Conservation (phyloP, 306 rosid species). For the Acacia confusa region DNA sequence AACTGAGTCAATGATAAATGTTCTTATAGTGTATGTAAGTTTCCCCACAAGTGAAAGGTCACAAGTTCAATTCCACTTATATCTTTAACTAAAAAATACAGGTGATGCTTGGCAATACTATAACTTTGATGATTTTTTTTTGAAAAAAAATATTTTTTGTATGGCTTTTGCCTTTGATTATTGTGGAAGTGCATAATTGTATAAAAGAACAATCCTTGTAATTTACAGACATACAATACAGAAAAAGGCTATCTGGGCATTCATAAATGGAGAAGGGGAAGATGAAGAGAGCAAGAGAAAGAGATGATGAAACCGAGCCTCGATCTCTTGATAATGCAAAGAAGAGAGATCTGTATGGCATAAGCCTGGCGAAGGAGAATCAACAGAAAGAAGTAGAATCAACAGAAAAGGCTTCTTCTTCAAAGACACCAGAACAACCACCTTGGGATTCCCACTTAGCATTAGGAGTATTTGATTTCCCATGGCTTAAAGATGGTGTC, state of each 20-base stretch:
- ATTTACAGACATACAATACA: conserved; percentile 26
- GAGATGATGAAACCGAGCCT: conserved; percentile 33
- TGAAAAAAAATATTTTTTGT: not conserved
- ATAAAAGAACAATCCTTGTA: not conserved
- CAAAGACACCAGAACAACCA: not conserved
- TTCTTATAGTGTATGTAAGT: no score
- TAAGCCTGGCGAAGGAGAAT: conserved; percentile 22
- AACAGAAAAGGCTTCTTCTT: conserved; percentile 20
- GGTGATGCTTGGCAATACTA: conserved; percentile 11
- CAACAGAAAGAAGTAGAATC: conserved; percentile 24
- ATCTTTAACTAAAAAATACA: no score
- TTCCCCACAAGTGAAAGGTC: no score
- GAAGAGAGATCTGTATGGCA: conserved; percentile 41
- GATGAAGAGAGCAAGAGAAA: conserved; percentile 59
- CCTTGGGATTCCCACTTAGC: conserved; percentile 36
- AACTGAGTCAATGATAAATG: no score
- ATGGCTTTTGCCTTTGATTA: not conserved
- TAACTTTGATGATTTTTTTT: conserved; percentile 19
- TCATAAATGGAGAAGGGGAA: conserved; percentile 45
- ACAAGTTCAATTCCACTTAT: no score
- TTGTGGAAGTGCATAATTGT: not conserved
- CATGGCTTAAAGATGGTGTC: conserved; percentile 89
- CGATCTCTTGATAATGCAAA: conserved; percentile 27
- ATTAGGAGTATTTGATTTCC: conserved; percentile 80
- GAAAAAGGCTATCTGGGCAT: conserved; percentile 10